Evolutionary conservation across 169 alveolate species (phyloP), one percentile per base, ranked within the genome.

Genomic region (Theileria equi): DNA sequence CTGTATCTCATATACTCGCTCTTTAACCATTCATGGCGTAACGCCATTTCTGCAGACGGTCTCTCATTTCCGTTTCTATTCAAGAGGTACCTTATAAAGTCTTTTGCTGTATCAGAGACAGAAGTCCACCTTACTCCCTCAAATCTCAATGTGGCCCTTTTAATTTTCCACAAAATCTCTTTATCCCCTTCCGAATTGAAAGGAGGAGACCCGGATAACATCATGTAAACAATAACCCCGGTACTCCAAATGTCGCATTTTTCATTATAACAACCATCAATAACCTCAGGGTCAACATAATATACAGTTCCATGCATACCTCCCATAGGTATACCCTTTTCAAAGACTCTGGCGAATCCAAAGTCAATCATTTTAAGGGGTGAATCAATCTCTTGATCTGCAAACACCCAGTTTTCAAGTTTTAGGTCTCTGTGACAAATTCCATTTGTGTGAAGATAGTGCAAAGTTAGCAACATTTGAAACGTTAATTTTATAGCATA

Each of bases 211-310:
- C 97, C 96, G 40, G 94, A 90, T 13, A 94, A 87, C 54, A 94
- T 85, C 84, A 92, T 93, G 67, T 89, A 92, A 53, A 93, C 89
- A 38, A 94, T 92, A 7, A 93, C 96, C 4, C 98, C 98, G 26
- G 92, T 89, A 38, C 95, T 88, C 98, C 97, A 93, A 48, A 93
- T 82, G 79, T 94, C 98, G 53, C 98, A 94, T 82, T 92, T 92
- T 32, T 89, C 91, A 70, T 93, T 94, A 74, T 93, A 93, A 16
- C 90, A 85, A 49, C 91, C 92, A 47, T 91, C 93, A 29, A 88
- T 82, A 21, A 94, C 96, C 80, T 94, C 98, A 5, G 98, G 98
- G 36, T 95, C 95, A 81, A 92, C 94, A 84, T 93, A 94, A 77
- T 93, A 90, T 8, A 92, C 91, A 0, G 98, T 94, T 31, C 97